Evolutionary conservation across 2,329 filamentous ascomycete species (phyloP).

Genomic region (Cladophialophora chaetospira): DNA sequence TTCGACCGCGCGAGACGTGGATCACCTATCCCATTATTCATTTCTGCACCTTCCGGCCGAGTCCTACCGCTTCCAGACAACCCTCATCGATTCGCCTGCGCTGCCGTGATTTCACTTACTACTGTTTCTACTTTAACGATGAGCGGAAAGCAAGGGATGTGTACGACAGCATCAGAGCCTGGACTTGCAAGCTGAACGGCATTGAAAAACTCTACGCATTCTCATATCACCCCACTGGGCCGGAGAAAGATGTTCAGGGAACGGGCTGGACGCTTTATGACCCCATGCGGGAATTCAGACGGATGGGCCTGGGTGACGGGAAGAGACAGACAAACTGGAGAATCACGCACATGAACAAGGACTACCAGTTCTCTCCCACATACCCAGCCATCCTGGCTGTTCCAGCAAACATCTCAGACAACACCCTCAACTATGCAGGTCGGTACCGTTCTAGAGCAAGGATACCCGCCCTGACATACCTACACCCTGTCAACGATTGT

Average conservation of each 20-base stretch:
- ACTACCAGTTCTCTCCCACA: conserved; percentile 89
- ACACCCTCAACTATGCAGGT: conserved; percentile 89
- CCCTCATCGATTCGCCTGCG: conserved; percentile 82
- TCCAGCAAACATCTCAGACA: conserved; percentile 90
- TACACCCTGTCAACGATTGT: conserved; percentile 96
- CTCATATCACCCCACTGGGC: conserved; percentile 69
- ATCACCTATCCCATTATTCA: conserved; percentile 92
- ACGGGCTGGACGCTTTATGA: conserved; percentile 87
- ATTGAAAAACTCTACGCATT: conserved; percentile 93
- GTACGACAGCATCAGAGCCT: conserved; percentile 79
- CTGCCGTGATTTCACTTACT: conserved; percentile 90
- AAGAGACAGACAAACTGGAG: conserved; percentile 81
- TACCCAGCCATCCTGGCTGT: conserved; percentile 86
- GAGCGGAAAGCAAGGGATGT: conserved; percentile 74
- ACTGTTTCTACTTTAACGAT: conserved; percentile 82
- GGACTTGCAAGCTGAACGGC: conserved; percentile 78
- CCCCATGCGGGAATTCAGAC: conserved; percentile 77
- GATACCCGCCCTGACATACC: conserved; percentile 86
- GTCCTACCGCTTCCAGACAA: conserved; percentile 67
- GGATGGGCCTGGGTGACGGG: conserved; percentile 84
- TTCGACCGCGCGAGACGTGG: conserved; percentile 73
- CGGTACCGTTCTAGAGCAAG: conserved; percentile 85
- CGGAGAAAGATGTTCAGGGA: conserved; percentile 64
- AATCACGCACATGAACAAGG: conserved; percentile 83
- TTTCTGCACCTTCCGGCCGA: conserved; percentile 75